Evolutionary conservation across 2,329 filamentous ascomycete genomes (phyloP).

Genomic region (Aspergillus ruber): DNA sequence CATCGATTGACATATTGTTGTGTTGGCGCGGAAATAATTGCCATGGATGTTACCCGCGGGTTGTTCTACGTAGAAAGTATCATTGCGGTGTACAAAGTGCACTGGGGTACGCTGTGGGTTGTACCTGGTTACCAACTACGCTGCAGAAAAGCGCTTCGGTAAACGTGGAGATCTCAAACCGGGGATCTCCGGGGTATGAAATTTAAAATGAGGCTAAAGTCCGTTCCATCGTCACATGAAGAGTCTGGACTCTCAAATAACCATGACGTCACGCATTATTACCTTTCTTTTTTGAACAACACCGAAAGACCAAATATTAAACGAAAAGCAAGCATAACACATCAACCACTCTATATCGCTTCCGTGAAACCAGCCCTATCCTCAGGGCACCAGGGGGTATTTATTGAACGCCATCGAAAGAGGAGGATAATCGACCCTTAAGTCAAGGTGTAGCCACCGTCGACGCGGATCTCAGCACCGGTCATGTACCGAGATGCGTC

Average conservation of each 20-base stretch:
- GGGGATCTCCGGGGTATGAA: too few relatives aligned
- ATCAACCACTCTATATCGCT: background rate
- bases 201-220: too few relatives aligned
- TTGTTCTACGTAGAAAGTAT: too few relatives aligned
- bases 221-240: too few relatives aligned
- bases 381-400: background rate
- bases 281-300: background rate
- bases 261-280: background rate
- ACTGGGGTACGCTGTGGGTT: too few relatives aligned
- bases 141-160: too few relatives aligned
- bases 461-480: slow-evolving; percentile 71
- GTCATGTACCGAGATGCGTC: slow-evolving; percentile 71
- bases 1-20: background rate
- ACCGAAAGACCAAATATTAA: too few relatives aligned
- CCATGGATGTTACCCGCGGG: background rate
- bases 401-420: background rate
- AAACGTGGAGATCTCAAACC: too few relatives aligned
- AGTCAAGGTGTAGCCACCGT: slow-evolving; percentile 82
- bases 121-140: too few relatives aligned
- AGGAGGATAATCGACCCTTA: slow-evolving; percentile 33
- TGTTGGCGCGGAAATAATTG: background rate
- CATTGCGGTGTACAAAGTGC: too few relatives aligned
- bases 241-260: too few relatives aligned
- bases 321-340: too few relatives aligned
- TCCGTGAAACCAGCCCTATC: background rate